A percentile compares a stretch with the other conserved stretches of the same genome.
Conservation (phyloP, 106 monocot genomes). For the Allium fistulosum region DNA sequence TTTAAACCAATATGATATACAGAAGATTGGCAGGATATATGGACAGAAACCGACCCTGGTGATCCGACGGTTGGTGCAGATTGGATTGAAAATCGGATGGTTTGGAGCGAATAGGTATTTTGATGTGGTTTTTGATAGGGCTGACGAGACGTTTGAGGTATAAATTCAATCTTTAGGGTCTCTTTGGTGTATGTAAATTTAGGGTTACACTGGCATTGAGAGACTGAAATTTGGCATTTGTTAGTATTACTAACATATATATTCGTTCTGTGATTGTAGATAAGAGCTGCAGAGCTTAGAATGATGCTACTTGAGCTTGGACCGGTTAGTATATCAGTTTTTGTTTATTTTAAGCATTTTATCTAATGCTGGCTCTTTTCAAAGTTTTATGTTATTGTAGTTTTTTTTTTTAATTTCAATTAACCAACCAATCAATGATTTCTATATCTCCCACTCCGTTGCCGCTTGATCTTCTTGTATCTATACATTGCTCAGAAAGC, state of each 20-base stretch:
- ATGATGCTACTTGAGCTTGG: slow-evolving; percentile 79
- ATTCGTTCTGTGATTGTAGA: slow-evolving; percentile 26
- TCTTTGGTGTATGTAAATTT: background rate
- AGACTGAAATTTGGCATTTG: background rate
- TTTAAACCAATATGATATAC: slow-evolving; percentile 42
- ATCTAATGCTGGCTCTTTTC: no score
- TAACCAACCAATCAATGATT: no score
- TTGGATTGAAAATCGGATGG: slow-evolving; percentile 49
- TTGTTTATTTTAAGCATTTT: background rate
- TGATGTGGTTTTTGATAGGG: slow-evolving; percentile 51
- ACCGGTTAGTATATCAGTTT: slow-evolving; percentile 47
- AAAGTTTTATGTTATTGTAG: no score
- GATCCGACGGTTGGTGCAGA: slow-evolving; percentile 62
- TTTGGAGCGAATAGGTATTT: slow-evolving; percentile 70
- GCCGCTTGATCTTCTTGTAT: no score
- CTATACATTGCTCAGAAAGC: no score
- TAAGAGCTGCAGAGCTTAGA: slow-evolving; percentile 74
- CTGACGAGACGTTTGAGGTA: slow-evolving; percentile 90
- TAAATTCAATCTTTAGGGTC: background rate
- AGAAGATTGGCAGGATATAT: slow-evolving; percentile 51
- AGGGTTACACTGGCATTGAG: background rate
- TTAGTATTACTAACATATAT: background rate
- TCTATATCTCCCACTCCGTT: no score
- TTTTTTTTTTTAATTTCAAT: no score
- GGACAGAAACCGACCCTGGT: slow-evolving; percentile 68